Base-by-base conservation (phyloP, 192 early-diverging fungal species). In the Dissophora ornata region DNA sequence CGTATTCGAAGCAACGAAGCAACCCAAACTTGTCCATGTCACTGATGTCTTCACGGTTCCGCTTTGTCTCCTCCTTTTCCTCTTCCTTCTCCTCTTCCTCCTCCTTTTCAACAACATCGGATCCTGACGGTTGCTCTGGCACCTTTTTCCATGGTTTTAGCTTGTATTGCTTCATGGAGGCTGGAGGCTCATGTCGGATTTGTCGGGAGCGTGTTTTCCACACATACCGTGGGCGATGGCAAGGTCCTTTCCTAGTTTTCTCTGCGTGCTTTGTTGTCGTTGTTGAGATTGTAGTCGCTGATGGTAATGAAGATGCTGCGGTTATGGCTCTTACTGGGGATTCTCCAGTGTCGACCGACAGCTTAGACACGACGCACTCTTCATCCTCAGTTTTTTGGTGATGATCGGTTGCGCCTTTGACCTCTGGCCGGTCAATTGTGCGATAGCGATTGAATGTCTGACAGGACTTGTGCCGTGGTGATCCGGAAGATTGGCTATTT, bases 241-340 rank as follows among this genome's bases (percentile, higher is more conserved):
- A 8, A 19, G 53, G 30, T 55, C 12, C 34, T 21, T 30, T 87
- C 68, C 16, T 50, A n/a, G n/a, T n/a, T n/a, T n/a, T n/a, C n/a
- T n/a, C n/a, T n/a, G n/a, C n/a, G n/a, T n/a, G n/a, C n/a, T n/a
- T n/a, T n/a, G n/a, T n/a, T n/a, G n/a, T n/a, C n/a, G n/a, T n/a
- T n/a, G n/a, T n/a, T n/a, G n/a, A n/a, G n/a, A n/a, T n/a, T n/a
- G n/a, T n/a, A n/a, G n/a, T n/a, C n/a, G n/a, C n/a, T n/a, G n/a
- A n/a, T n/a, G n/a, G n/a, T n/a, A n/a, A n/a, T n/a, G n/a, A n/a
- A n/a, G n/a, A n/a, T n/a, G n/a, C n/a, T n/a, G n/a, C n/a, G n/a
- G n/a, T n/a, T n/a, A n/a, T n/a, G n/a, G n/a, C n/a, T n/a, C n/a
- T n/a, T n/a, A n/a, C n/a, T n/a, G n/a, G n/a, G n/a, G n/a, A n/a